These are phyloP conservation scores for Collybia mongolica DNA, from an alignment of 768 basidiomycete species.

Conservation along the genomic window DNA sequence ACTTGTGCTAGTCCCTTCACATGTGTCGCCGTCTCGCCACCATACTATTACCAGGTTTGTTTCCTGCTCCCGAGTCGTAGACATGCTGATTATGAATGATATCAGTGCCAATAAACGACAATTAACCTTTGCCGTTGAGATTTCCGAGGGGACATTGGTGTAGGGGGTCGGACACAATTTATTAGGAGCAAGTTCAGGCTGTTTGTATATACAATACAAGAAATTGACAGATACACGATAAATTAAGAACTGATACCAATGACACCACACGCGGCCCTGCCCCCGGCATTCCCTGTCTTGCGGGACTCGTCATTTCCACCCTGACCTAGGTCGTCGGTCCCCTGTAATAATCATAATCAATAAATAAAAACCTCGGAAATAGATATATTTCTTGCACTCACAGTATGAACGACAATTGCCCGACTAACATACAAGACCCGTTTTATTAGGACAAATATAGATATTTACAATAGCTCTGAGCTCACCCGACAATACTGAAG, in stretches of 20 bases:
- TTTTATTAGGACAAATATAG: neutral
- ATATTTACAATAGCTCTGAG: slow-evolving; percentile 3
- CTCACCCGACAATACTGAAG: slow-evolving; percentile 68
- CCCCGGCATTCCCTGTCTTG: slow-evolving; percentile 79
- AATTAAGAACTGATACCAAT: slow-evolving; percentile 49
- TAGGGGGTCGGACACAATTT: neutral
- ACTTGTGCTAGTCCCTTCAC: slow-evolving; percentile 38
- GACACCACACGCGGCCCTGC: slow-evolving; percentile 78
- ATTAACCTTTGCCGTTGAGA: neutral
- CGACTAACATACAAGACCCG: slow-evolving; percentile 39
- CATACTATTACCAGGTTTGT: slow-evolving; percentile 53
- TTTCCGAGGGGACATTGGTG: neutral
- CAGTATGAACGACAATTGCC: slow-evolving; percentile 73
- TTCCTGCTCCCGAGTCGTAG: neutral
- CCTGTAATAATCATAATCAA: slow-evolving; percentile 27
- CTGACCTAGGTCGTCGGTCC: slow-evolving; percentile 77
- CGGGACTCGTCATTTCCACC: slow-evolving; percentile 67
- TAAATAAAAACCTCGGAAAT: neutral
- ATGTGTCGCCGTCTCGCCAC: slow-evolving; percentile 47
- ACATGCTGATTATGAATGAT: neutral
- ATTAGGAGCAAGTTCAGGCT: neutral
- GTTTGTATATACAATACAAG: too few species aligned
- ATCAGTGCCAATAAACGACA: slow-evolving; percentile 19
- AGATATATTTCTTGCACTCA: slow-evolving; percentile 23
- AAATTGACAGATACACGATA: neutral